Evolutionary conservation across 2,329 filamentous ascomycete species (phyloP).

Genomic region (Trichoderma atrobrunneum): DNA sequence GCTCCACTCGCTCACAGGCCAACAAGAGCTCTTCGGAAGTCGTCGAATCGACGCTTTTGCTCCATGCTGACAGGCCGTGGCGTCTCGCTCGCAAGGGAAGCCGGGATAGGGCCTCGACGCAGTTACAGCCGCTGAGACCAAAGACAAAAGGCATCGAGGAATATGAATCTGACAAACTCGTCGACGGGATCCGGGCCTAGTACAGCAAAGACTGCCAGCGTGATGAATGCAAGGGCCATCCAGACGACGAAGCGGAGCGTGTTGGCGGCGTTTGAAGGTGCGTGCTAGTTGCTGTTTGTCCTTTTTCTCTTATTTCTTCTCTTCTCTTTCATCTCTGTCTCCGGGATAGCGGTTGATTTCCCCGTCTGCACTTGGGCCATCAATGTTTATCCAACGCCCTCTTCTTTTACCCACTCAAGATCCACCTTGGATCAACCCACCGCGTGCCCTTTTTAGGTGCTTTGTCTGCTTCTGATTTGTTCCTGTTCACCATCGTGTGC

Average conservation of each 20-base stretch:
- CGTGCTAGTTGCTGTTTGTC: constrained; percentile 25
- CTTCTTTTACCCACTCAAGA: constrained; percentile 8
- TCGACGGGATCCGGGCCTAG: constrained; percentile 49
- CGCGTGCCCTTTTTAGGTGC: constrained; percentile 9
- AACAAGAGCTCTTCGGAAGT: background rate
- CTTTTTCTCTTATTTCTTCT: background rate
- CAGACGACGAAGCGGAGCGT: constrained; percentile 57
- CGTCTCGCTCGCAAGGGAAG: background rate
- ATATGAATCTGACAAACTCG: constrained; percentile 53
- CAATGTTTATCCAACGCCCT: background rate
- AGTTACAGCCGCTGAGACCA: background rate
- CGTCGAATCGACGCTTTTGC: background rate
- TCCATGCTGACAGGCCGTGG: background rate
- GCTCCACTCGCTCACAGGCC: background rate
- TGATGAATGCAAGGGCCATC: constrained; percentile 25
- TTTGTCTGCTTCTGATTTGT: background rate
- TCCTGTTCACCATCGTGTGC: background rate
- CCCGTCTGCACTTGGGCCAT: constrained; percentile 6
- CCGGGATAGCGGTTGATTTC: constrained; percentile 9
- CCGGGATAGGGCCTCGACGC: background rate
- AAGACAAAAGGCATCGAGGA: background rate
- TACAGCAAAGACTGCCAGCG: constrained; percentile 41
- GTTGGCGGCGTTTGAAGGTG: constrained; percentile 61
- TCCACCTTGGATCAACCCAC: constrained; percentile 11
- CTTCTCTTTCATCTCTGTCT: background rate